phyloP scores from a whole-genome alignment of 495 filamentous ascomycete genomes.

The Darksidea phi region DNA sequence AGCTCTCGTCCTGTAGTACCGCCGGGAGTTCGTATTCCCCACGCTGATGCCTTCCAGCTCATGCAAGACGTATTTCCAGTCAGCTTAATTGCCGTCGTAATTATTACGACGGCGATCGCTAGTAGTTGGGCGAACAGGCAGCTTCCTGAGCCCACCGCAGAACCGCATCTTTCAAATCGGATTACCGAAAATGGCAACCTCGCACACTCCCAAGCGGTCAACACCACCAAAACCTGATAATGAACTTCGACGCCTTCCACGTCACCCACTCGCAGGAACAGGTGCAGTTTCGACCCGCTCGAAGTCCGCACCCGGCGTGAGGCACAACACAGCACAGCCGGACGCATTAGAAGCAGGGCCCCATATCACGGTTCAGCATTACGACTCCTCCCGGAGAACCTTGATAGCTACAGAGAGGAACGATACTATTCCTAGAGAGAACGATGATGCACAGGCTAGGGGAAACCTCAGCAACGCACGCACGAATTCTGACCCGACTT shows the following conservation, averaged over 20 bases:
- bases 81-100: not conserved
- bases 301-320: not conserved
- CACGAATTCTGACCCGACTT: slow-evolving; percentile 4
- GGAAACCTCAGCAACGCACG: not conserved
- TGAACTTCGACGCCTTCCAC: not conserved
- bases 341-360: not conserved
- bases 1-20: not conserved
- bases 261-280: not conserved
- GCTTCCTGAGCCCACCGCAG: too few species aligned
- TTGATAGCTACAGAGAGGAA: not conserved
- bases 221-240: not conserved
- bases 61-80: not conserved
- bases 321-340: not conserved
- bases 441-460: not conserved
- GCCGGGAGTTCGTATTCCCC: not conserved
- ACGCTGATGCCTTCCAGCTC: too few species aligned
- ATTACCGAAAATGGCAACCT: not conserved
- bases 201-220: not conserved
- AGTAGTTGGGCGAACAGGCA: too few species aligned
- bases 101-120: not conserved
- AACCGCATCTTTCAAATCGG: not conserved
- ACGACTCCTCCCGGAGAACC: not conserved
- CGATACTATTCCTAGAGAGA: not conserved
- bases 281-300: not conserved
- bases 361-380: not conserved